phyloP scores from a whole-genome alignment of 768 basidiomycete genomes.

The Kwoniella dejecticola region DNA sequence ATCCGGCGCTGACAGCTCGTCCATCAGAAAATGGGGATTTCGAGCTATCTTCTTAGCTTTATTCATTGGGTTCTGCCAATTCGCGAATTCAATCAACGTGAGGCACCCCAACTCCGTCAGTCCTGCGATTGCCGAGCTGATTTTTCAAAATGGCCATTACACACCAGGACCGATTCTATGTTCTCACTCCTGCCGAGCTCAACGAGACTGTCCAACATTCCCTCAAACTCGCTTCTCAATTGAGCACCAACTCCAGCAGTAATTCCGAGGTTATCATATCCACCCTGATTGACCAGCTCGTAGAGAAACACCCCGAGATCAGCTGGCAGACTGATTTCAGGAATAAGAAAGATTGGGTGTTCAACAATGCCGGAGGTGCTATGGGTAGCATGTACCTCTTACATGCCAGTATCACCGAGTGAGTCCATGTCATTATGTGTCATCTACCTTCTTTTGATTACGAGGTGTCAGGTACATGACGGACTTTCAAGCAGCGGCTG shows the following conservation, averaged over 20 bases:
- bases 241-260: constrained; percentile 11
- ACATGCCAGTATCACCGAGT: constrained; percentile 95
- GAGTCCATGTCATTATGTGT: constrained; percentile 62
- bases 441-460: neutral
- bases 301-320: constrained; percentile 66
- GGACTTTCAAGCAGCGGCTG: too few species aligned
- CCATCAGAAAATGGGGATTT: constrained; percentile 12
- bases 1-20: neutral
- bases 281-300: constrained; percentile 80
- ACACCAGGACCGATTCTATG: constrained; percentile 77
- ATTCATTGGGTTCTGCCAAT: constrained; percentile 4
- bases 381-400: constrained; percentile 97
- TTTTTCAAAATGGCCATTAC: neutral
- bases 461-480: too few species aligned
- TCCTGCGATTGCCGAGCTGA: neutral
- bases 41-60: constrained; percentile 18
- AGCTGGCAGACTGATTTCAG: constrained; percentile 52
- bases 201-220: constrained; percentile 75
- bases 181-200: constrained; percentile 71
- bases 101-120: neutral
- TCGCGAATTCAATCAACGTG: constrained; percentile 20
- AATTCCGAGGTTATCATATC: constrained; percentile 73
- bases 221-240: constrained; percentile 58
- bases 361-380: constrained; percentile 95
- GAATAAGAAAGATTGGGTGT: constrained; percentile 76